phyloP scores from a whole-genome alignment of 495 filamentous ascomycete species.

The Trichoderma orchidacearum region DNA sequence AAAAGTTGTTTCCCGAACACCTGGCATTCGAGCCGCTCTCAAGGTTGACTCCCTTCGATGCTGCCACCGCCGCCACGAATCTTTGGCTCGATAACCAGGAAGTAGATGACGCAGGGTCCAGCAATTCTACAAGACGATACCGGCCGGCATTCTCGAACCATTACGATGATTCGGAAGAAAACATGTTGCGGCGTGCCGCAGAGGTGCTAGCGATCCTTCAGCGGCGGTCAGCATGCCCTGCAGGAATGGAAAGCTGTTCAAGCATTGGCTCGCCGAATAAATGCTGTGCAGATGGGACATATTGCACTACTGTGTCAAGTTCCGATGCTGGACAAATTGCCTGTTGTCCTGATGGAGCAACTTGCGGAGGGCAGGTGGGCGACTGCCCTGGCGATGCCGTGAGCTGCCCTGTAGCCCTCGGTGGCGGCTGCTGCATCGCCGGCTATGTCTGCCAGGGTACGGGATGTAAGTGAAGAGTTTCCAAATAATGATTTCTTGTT shows the following conservation, averaged over 20 bases:
- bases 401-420: constrained; percentile 50
- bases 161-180: constrained; percentile 8
- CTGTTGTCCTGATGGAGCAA: constrained; percentile 65
- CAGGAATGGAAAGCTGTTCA: constrained; percentile 51
- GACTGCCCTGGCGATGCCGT: constrained; percentile 51
- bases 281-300: constrained; percentile 58
- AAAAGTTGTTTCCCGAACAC: constrained; percentile 68
- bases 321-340: constrained; percentile 66
- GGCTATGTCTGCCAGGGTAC: constrained; percentile 65
- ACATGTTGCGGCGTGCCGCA: constrained; percentile 16
- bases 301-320: constrained; percentile 59
- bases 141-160: constrained; percentile 24
- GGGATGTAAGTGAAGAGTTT: constrained; percentile 59
- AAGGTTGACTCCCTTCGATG: constrained; percentile 3
- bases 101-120: constrained; percentile 6
- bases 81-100: constrained; percentile 9
- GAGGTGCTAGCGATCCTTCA: constrained; percentile 24
- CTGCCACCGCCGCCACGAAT: constrained; percentile 8
- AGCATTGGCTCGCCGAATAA: constrained; percentile 56
- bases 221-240: constrained; percentile 56
- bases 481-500: no score
- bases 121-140: constrained; percentile 18
- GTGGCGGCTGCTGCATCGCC: constrained; percentile 80
- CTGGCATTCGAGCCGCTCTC: constrained; percentile 27
- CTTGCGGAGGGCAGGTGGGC: constrained; percentile 51